Evolutionary conservation across 2,329 filamentous ascomycete genomes (phyloP), one percentile per base, ranked within the genome.

Genomic region (Colletotrichum spaethianum): DNA sequence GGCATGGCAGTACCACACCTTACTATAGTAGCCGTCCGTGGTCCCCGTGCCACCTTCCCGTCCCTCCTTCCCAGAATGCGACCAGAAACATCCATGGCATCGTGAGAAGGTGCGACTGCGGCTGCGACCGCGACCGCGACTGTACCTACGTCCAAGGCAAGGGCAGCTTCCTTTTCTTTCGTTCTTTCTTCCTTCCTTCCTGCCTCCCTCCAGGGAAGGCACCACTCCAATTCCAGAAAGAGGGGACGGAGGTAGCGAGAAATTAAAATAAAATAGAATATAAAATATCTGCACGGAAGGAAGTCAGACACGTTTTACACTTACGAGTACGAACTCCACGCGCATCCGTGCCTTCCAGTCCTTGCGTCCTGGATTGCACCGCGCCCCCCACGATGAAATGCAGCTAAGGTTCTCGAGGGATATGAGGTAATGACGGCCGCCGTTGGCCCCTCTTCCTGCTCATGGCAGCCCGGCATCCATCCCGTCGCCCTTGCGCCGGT

Each of bases 31-130:
- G 42, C n/a, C 31, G 59, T 14, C 52, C 28, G 52, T 33, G 36
- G 46, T 48, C 50, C 63, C 56, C 50, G 50, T 61, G 67, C 68
- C 64, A 42, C 42, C 57, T 52, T 72, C 69, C 69, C 69, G 69
- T 63, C 69, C 69, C 65, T 72, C 69, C 55, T 48, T 68, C 44
- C 9, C n/a, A 33, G 44, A 28, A 44, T 44, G n/a, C 36, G 23
- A 50, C 59, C 48, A 44, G 36, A 28, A 57, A 42, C 26, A 57
- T 26, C 33, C 53, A n/a, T 40, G n/a, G n/a, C n/a, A 38, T 48
- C 38, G 42, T 57, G 50, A 36, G 23, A 36, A 64, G 52, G 26
- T 66, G 59, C 57, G 18, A 63, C 16, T 67, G 16, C 60, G 28
- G 20, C 8, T 53, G 48, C 18, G 26, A 20, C 9, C 20, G 28